Conservation (phyloP, 768 basidiomycete species). For the Hygrocybe coccinea region DNA sequence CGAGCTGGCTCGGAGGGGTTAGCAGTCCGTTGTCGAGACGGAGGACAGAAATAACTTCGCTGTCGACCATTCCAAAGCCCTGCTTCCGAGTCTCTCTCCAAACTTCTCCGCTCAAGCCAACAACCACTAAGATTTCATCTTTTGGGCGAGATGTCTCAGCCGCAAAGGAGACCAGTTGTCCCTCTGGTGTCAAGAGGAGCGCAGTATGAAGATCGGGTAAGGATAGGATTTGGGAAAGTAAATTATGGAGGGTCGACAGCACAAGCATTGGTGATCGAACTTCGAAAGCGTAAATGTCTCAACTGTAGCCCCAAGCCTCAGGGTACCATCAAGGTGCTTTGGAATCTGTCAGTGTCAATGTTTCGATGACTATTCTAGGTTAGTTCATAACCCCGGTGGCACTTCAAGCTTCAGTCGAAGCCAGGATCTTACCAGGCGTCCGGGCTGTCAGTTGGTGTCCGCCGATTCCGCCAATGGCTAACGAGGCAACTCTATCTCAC, state of each 20-base stretch:
- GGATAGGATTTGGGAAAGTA: slow-evolving; percentile 58
- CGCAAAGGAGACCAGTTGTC: slow-evolving; percentile 66
- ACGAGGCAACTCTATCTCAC: no score
- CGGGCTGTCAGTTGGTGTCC: no score
- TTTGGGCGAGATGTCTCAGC: slow-evolving; percentile 53
- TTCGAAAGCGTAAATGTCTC: no score
- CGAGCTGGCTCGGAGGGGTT: slow-evolving; percentile 44
- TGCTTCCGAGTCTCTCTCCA: slow-evolving; percentile 72
- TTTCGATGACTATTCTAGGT: no score
- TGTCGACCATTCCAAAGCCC: slow-evolving; percentile 68
- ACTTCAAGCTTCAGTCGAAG: no score
- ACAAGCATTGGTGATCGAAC: slow-evolving; percentile 51
- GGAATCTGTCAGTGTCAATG: no score
- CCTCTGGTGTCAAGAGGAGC: slow-evolving; percentile 65
- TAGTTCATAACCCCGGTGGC: no score
- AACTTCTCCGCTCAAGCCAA: slow-evolving; percentile 67
- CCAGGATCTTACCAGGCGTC: no score
- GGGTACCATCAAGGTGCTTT: no score
- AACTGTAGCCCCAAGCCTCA: no score
- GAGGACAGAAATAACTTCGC: slow-evolving; percentile 50
- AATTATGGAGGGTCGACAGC: slow-evolving; percentile 59
- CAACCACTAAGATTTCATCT: slow-evolving; percentile 68
- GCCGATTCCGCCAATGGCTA: no score
- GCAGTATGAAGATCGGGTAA: slow-evolving; percentile 65
- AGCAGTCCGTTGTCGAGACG: not conserved